These are phyloP conservation scores for Anisodus acutangulus DNA, from an alignment of 257 asterid genomes.

Conservation along the genomic window DNA sequence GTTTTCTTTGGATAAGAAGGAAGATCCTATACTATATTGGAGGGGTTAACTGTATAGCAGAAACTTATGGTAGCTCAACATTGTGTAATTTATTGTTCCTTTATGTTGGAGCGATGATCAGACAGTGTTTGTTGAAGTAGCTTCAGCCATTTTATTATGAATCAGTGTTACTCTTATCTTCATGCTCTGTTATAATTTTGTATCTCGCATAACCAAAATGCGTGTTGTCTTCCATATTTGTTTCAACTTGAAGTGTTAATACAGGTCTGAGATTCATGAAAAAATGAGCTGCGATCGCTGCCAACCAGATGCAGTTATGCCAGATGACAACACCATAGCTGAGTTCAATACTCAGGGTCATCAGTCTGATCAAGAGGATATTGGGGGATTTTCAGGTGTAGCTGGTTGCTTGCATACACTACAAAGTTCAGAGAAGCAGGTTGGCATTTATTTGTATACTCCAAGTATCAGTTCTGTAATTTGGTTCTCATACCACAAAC, in stretches of 20 bases:
- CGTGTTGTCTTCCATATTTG: slow-evolving; percentile 17
- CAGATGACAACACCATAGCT: slow-evolving; percentile 40
- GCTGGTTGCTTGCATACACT: slow-evolving; percentile 73
- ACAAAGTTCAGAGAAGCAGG: slow-evolving; percentile 85
- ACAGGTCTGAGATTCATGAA: slow-evolving; percentile 94
- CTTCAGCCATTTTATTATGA: neutral
- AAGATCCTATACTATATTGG: neutral
- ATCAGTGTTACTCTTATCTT: neutral
- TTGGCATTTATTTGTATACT: slow-evolving; percentile 35
- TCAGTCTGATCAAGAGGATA: slow-evolving; percentile 70
- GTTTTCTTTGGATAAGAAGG: slow-evolving; percentile 3
- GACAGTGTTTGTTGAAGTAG: neutral
- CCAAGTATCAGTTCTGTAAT: slow-evolving; percentile 2
- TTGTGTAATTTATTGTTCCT: slow-evolving; percentile 2
- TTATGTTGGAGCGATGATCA: neutral
- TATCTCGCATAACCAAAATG: neutral
- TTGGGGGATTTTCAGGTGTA: slow-evolving; percentile 87
- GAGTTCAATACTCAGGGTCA: slow-evolving; percentile 36
- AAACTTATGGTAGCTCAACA: neutral
- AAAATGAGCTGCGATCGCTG: slow-evolving; percentile 87
- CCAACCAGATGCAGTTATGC: slow-evolving; percentile 45
- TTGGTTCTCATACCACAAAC: slow-evolving; percentile 27
- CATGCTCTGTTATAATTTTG: slow-evolving; percentile 2
- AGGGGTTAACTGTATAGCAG: neutral
- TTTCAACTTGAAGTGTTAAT: slow-evolving; percentile 32